Percentiles rank a stretch among this genome's conserved stretches.
phyloP scores from a whole-genome alignment of 2,329 filamentous ascomycete species.

The Neophaeococcomyces aloes region DNA sequence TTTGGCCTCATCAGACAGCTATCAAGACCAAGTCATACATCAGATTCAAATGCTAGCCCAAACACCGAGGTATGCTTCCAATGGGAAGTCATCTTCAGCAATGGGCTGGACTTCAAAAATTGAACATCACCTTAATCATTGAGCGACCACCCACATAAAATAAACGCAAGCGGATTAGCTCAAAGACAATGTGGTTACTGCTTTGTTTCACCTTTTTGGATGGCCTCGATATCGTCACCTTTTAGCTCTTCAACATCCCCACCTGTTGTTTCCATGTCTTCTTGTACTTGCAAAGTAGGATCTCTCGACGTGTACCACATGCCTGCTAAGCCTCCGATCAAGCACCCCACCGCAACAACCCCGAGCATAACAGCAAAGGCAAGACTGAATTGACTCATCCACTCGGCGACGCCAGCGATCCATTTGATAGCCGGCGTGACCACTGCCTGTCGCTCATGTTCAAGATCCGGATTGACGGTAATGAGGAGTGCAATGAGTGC shows the following conservation, averaged over 20 bases:
- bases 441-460: slow-evolving; percentile 31
- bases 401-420: slow-evolving; percentile 23
- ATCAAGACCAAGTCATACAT: too few species aligned
- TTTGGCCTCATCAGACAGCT: too few species aligned
- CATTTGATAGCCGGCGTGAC: slow-evolving; percentile 35
- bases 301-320: slow-evolving; percentile 2
- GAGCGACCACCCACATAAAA: too few species aligned
- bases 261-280: neutral
- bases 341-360: neutral
- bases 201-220: slow-evolving; percentile 4
- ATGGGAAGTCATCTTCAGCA: too few species aligned
- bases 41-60: too few species aligned
- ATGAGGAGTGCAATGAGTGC: slow-evolving; percentile 33
- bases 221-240: slow-evolving; percentile 7
- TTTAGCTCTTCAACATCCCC: neutral
- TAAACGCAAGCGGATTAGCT: too few species aligned
- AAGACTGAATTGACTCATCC: slow-evolving; percentile 57
- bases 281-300: neutral
- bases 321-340: neutral
- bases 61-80: too few species aligned
- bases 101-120: too few species aligned
- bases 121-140: too few species aligned
- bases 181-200: too few species aligned
- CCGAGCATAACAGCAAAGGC: slow-evolving; percentile 50
- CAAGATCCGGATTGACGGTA: slow-evolving; percentile 40